Base-by-base conservation (phyloP, 108 stramenopile species). In the Pseudonitzschia multiseries region DNA sequence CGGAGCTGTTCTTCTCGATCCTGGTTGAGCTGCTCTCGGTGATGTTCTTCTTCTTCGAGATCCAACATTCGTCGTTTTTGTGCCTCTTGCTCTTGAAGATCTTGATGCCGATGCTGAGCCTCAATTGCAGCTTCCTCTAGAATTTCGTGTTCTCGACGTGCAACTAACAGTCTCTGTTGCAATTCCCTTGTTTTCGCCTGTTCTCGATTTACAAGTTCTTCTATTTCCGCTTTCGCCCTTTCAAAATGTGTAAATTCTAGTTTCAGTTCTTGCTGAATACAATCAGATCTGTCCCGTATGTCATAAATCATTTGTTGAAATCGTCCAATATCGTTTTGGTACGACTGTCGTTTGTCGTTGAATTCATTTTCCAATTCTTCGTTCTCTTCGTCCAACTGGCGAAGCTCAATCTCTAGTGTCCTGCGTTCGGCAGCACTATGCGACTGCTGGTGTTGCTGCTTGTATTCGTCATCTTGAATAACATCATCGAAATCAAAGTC, bases 21-120 rank as follows among this genome's bases (percentile, higher is more conserved):
- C 2, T 3, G 31, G 15, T 64, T 8, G 18, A 42, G 27, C 12
- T 64, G 41, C 12, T 32, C 27, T 64, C 28, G 41, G 21, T 64
- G 27, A 21, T n/a, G 41, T 36, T 64, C 41, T 32, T 64, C 62
- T 36, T 64, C n/a, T 64, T 64, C 62, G 9, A 21, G 62, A 27
- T 64, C 32, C 21, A 42, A 26, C 21, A 29, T 29, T 64, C 28
- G 31, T 13, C 36, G 41, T 32, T 8, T 10, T 32, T 64, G 27
- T 4, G 2, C 4, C 36, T 64, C 62, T 64, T 36, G 29, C 1
- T 64, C 32, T 64, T 64, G 29, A 10, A 56, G 2, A 6, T 64
- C 62, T 36, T 64, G 32, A 12, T 64, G 41, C 41, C 27, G 62
- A 2, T 15, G 10, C 28, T 43, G 62, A 17, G 41, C 41, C 62